Evolutionary conservation across 768 basidiomycete genomes (phyloP), one percentile per base, ranked within the genome.

Genomic region (Auriscalpium microsporum): DNA sequence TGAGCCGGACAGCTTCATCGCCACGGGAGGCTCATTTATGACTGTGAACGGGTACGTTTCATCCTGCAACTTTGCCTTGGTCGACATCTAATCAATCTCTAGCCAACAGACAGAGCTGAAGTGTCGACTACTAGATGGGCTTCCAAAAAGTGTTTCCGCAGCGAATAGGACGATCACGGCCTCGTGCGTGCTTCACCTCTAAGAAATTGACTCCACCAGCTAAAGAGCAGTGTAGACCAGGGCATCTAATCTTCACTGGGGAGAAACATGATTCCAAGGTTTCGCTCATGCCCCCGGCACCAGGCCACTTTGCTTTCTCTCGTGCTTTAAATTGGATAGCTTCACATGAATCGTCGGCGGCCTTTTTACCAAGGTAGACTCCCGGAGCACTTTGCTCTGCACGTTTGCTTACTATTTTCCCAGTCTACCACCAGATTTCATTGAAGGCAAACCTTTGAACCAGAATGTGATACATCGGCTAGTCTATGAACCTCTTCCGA

Each of bases 221-320:
- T 19, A 16, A 23, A 16, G 17, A 2, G 9, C 33, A 38, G 4
- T 10, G 6, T 51, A 88, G 86, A 35, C 64, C 81, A 37, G 86
- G 86, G 0, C 84, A 88, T 62, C 53, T 85, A 13, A 69, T 88
- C n/a, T 67, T 83, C 52, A 69, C 71, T 11, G 68, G 45, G 35
- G 33, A 37, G 14, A 37, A 21, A 17, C 14, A 14, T 8, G 35
- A 14, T 19, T 28, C 17, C 11, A 44, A 8, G 21, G 13, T 51
- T 52, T 6, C 54, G 53, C 37, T 52, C 34, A 45, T 21, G 50
- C 21, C 23, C 52, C 2, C 37, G 48, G 38, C 37, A 21, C 19
- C 78, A 10, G 23, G 21, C 11, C 60, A 67, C 6, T 68, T 67
- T 45, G 58, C 72, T 23, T 70, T 81, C 55, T 61, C 67, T 13